A percentile compares a stretch with the other conserved stretches of the same genome.
These are phyloP conservation scores for Gaeumannomyces sp. DNA, from an alignment of 2,329 filamentous ascomycete genomes.

Conservation along the genomic window DNA sequence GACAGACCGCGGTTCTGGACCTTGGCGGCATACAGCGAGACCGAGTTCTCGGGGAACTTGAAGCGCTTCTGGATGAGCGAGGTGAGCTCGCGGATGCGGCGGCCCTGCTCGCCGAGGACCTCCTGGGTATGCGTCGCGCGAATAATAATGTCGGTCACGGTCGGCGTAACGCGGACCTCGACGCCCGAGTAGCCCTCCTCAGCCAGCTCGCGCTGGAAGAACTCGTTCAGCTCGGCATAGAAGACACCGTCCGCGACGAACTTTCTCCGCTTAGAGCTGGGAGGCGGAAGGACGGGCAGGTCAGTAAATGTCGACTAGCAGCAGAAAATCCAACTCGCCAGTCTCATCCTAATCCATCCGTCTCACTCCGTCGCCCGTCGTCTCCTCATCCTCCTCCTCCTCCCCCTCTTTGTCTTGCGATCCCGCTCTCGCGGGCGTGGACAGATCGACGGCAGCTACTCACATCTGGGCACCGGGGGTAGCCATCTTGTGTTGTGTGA, in stretches of 20 bases:
- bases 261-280: conserved; percentile 87
- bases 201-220: conserved; percentile 99
- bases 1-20: conserved; percentile 99
- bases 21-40: conserved; percentile 99
- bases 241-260: conserved; percentile 98
- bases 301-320: neutral
- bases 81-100: conserved; percentile 99
- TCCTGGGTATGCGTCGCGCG: conserved; percentile 99
- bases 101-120: conserved; percentile 99
- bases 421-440: neutral
- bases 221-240: conserved; percentile 99
- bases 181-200: conserved; percentile 99
- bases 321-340: neutral
- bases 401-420: conserved; percentile 1
- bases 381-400: conserved; percentile 1
- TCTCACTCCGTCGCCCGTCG: neutral
- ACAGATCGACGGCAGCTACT: conserved; percentile 27
- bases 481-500: conserved; percentile 47
- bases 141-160: conserved; percentile 99
- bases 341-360: neutral
- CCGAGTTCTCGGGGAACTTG: conserved; percentile 99
- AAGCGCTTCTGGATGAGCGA: conserved; percentile 99
- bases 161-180: conserved; percentile 99
- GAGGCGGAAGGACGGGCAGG: conserved; percentile 8
- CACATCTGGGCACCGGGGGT: conserved; percentile 57